phyloP scores from a whole-genome alignment of 352 stramenopile species.

The Phytophthora pinifolia region DNA sequence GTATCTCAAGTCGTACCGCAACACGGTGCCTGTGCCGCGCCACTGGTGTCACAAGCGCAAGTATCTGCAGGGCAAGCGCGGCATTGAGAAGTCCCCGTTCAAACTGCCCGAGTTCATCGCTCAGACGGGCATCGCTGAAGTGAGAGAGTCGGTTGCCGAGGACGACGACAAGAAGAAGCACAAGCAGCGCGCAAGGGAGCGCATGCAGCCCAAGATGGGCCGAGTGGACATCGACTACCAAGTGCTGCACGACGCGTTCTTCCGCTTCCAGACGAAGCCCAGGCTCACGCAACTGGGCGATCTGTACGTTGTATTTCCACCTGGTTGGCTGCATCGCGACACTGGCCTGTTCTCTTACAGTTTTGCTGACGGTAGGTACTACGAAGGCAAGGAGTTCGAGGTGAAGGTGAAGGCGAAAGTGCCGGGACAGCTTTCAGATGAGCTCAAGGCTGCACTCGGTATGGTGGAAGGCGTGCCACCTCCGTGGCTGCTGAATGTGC shows the following conservation, averaged over 20 bases:
- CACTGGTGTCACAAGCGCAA: conserved; percentile 99
- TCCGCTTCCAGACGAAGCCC: conserved; percentile 98
- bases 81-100: conserved; percentile 96
- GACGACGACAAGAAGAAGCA: conserved; percentile 91
- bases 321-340: conserved; percentile 26
- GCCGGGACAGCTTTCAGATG: conserved; percentile 87
- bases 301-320: conserved; percentile 41
- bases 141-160: conserved; percentile 70
- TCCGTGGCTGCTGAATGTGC: conserved; percentile 98
- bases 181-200: conserved; percentile 92
- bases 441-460: conserved; percentile 91
- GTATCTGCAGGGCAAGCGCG: conserved; percentile 97
- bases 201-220: conserved; percentile 95
- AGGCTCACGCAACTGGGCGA: conserved; percentile 83
- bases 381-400: conserved; percentile 98
- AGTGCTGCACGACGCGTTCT: conserved; percentile 98
- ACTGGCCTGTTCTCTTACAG: neutral
- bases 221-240: conserved; percentile 98
- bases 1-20: conserved; percentile 94
- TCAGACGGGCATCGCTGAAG: conserved; percentile 92
- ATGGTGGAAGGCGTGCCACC: conserved; percentile 94
- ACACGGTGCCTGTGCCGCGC: conserved; percentile 95
- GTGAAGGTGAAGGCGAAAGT: conserved; percentile 90
- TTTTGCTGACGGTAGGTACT: conserved; percentile 78
- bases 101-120: conserved; percentile 97